Evolutionary conservation across 192 early-diverging fungal genomes (phyloP), one percentile per base, ranked within the genome.

Genomic region (Irineochytrium annulatum): DNA sequence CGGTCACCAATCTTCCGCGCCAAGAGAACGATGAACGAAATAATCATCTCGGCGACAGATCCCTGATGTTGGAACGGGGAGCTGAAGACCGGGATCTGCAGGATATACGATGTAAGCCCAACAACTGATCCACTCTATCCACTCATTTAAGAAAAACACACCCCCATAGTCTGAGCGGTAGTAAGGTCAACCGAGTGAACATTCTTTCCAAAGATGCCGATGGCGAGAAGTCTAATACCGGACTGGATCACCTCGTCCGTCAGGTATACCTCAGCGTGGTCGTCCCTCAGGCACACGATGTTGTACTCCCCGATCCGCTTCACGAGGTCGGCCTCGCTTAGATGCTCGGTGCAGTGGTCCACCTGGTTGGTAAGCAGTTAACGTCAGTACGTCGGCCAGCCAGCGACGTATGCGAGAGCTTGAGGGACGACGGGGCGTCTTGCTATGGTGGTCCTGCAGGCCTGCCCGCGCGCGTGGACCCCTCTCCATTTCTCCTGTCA

Each of bases 1-100:
- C 74, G 56, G 60, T 79, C 77, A 32, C 71, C 75, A 55, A 79
- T 66, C 46, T 77, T 71, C 24, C 77, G 68, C 2, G 71, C 65
- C 28, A 79, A 60, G 20, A 64, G 45, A 30, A 79, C 62, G 43
- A 74, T 71, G 57, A 60, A 57, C 27, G 74, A 77, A 44, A 79
- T 74, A 22, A 62, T 67, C 34, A 79, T 39, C 58, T 79, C 77
- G 48, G 77, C 63, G 52, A 76, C 72, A 24, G 63, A 55, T 20
- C 58, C 48, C 48, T 74, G 71, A 55, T 77, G 75, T 52, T 73
- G 71, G 65, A 73, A 77, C 16, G 75, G 75, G 17, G 71, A 55
- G 24, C 57, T 66, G 51, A 77, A 77, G 54, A 77, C 75, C 2
- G 75, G 71, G 52, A 77, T 77, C 71, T 73, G 51, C 4, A 22